Evolutionary conservation across 495 filamentous ascomycete genomes (phyloP), one percentile per base, ranked within the genome.

Genomic region (Podospora comata): DNA sequence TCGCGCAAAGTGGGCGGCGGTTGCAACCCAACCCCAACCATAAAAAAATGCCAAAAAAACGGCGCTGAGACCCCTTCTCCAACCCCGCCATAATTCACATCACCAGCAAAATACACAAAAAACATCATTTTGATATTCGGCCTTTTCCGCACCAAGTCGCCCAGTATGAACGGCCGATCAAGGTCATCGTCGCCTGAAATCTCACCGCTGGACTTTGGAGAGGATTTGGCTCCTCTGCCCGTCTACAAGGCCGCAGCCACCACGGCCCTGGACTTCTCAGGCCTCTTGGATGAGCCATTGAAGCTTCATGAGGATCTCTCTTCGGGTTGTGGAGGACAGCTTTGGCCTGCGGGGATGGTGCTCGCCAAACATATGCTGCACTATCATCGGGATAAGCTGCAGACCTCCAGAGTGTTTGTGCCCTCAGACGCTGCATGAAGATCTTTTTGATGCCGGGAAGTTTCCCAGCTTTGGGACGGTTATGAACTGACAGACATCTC

Each of bases 261-360:
- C 34, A 88, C 85, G 3, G 78, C 77, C 20, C 79, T 92, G 32
- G 84, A 89, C 58, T 96, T 99, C 70, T 85, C 89, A 56, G 91
- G 91, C 16, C 85, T 95, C 27, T 82, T 97, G 18, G 75, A 79
- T 18, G 75, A 75, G 30, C 90, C 92, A 7, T 80, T 99, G 54
- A 82, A 85, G 63, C 85, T 98, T 15, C 90, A 91, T 71, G 92
- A 97, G 76, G 92, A 98, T 73, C 83, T 96, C 16, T 86, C 83
- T 64, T 86, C 91, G 72, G 94, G 94, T 71, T 97, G 94, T 77
- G 95, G 95, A 18, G 95, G 95, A 2, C 90, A 93, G 74, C 81
- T 96, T 16, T 98, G 95, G 95, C 95, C 94, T 0, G 95, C 95
- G 1, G 95, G 95, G 11, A 90, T 93, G 87, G 88, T 93, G 2